Percentiles rank a stretch among this genome's conserved stretches.
These are phyloP conservation scores for Wickerhamiella siamensis DNA, from an alignment of 805 yeast genomes.

Conservation along the genomic window DNA sequence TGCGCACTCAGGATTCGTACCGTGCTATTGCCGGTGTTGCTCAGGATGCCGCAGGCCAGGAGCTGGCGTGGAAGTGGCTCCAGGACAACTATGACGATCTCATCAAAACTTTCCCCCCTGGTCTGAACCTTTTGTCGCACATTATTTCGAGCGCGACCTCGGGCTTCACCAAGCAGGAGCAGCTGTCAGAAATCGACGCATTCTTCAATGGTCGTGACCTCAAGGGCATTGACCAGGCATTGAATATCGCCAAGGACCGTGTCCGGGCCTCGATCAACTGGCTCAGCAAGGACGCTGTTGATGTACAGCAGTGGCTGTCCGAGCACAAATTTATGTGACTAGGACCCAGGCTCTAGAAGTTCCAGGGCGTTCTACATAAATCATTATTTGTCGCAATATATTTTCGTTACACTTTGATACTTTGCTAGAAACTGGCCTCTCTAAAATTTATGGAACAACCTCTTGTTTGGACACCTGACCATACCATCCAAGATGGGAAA, in stretches of 20 bases:
- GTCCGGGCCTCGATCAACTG: slow-evolving; percentile 38
- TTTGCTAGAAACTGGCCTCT: too few species aligned
- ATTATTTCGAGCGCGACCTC: slow-evolving; percentile 51
- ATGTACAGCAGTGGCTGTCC: slow-evolving; percentile 20
- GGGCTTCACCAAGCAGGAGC: slow-evolving; percentile 43
- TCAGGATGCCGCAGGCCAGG: slow-evolving; percentile 47
- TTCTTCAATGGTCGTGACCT: slow-evolving; percentile 35
- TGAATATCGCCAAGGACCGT: slow-evolving; percentile 42
- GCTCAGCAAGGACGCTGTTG: slow-evolving; percentile 26
- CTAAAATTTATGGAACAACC: too few species aligned
- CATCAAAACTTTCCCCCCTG: slow-evolving; percentile 58
- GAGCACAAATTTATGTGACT: slow-evolving; percentile 10
- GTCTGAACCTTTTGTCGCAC: slow-evolving; percentile 62
- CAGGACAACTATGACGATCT: slow-evolving; percentile 59
- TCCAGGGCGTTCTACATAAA: too few species aligned
- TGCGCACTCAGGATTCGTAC: slow-evolving; percentile 57
- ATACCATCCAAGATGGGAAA: too few species aligned
- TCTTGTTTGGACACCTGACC: too few species aligned
- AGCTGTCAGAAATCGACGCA: slow-evolving; percentile 36
- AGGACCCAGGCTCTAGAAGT: not conserved
- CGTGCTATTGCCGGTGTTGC: slow-evolving; percentile 66
- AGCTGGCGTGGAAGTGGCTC: slow-evolving; percentile 61
- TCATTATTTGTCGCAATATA: too few species aligned
- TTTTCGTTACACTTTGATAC: too few species aligned
- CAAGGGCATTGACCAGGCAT: slow-evolving; percentile 43